These are phyloP conservation scores for Ophiostoma himal-ulmi DNA, from an alignment of 2,329 filamentous ascomycete genomes.

Conservation along the genomic window DNA sequence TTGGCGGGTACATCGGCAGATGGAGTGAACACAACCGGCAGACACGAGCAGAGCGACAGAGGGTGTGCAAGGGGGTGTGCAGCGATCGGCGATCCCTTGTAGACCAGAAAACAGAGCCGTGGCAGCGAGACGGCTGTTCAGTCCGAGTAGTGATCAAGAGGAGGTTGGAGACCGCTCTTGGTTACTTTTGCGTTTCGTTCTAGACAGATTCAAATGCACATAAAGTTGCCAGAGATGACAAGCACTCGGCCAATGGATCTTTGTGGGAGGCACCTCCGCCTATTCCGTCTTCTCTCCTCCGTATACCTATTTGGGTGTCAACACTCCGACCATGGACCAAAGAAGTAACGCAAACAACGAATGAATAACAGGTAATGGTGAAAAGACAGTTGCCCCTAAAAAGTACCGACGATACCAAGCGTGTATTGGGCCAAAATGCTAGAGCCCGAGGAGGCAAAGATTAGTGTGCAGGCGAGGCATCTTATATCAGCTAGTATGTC, in stretches of 20 bases:
- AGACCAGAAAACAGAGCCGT: background rate
- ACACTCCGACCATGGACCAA: background rate
- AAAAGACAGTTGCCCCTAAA: background rate
- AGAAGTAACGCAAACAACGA: background rate
- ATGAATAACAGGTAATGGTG: background rate
- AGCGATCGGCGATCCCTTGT: constrained; percentile 5
- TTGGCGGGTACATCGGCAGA: background rate
- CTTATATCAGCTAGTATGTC: background rate
- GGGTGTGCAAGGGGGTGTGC: background rate
- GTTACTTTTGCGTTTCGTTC: too few species aligned
- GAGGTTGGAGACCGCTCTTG: background rate
- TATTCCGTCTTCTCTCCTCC: background rate
- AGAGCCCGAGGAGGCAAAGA: background rate
- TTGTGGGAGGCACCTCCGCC: background rate
- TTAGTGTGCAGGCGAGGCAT: background rate
- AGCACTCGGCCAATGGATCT: background rate
- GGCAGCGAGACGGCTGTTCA: background rate
- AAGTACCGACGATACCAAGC: background rate
- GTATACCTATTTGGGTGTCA: background rate
- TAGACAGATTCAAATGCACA: too few species aligned
- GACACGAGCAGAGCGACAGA: background rate
- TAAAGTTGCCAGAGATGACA: background rate
- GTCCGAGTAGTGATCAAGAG: background rate
- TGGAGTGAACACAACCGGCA: background rate
- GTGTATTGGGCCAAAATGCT: background rate